Evolutionary conservation across 2,329 filamentous ascomycete genomes (phyloP).

Genomic region (Fusarium ambrosium): DNA sequence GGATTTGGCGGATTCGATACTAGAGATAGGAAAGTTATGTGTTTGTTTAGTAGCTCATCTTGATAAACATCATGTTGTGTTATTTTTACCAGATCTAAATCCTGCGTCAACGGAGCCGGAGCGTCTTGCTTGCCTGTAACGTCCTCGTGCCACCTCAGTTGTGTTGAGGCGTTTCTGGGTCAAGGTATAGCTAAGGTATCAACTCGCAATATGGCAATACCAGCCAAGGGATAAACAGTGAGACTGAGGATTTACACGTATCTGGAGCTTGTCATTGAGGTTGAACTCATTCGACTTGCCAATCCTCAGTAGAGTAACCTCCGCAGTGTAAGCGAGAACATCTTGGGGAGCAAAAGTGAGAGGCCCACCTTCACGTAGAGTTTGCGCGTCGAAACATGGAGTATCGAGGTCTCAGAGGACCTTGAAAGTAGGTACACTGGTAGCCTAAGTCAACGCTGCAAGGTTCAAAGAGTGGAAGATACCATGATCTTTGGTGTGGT

Average conservation of each 20-base stretch:
- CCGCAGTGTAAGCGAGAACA: background rate
- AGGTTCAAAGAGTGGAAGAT: background rate
- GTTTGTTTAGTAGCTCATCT: background rate
- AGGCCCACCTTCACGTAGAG: background rate
- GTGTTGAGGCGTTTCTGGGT: background rate
- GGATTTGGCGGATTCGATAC: background rate
- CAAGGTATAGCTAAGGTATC: background rate
- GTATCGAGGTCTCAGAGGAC: background rate
- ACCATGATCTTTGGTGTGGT: background rate
- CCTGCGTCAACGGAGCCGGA: background rate
- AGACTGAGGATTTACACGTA: background rate
- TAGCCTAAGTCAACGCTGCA: background rate
- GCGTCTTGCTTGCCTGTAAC: background rate
- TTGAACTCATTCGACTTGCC: background rate
- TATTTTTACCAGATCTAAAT: background rate
- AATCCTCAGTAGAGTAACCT: background rate
- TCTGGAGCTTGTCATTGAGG: background rate
- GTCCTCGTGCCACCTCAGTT: background rate
- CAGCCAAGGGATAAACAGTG: too few relatives aligned
- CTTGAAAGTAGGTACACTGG: background rate
- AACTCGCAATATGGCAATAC: background rate
- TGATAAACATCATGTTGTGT: background rate
- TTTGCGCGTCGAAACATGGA: background rate
- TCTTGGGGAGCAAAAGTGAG: background rate
- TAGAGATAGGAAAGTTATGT: background rate